Evolutionary conservation across 2,329 filamentous ascomycete genomes (phyloP).

Genomic region (Monascus ruber): DNA sequence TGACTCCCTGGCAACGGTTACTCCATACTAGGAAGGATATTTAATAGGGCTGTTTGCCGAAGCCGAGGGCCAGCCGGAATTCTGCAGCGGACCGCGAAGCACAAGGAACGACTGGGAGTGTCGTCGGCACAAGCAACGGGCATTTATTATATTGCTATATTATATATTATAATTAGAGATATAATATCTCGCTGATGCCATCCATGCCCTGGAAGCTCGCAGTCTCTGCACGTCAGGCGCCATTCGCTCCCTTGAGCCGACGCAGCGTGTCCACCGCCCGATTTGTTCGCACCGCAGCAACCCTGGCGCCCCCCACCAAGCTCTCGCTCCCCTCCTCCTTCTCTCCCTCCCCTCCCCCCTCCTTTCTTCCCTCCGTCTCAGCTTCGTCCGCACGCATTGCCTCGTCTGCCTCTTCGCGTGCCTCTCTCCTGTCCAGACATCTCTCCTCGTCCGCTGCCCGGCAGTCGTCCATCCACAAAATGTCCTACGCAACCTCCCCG

Average conservation of each 20-base stretch:
- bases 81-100: too few species aligned
- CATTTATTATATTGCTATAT: too few species aligned
- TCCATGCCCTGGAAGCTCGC: too few species aligned
- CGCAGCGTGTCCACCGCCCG: constrained; percentile 3
- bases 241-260: background rate
- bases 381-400: constrained; percentile 5
- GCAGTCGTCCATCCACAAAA: constrained; percentile 10
- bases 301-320: constrained; percentile 32
- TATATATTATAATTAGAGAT: too few species aligned
- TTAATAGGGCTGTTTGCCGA: too few species aligned
- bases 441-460: constrained; percentile 30
- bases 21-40: too few species aligned
- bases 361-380: constrained; percentile 13
- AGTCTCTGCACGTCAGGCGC: too few species aligned
- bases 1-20: too few species aligned
- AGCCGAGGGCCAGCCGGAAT: too few species aligned
- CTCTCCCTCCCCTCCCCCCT: constrained; percentile 12
- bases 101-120: too few species aligned
- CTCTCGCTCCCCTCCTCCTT: constrained; percentile 11
- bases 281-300: constrained; percentile 22
- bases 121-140: too few species aligned
- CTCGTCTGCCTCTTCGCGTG: constrained; percentile 20
- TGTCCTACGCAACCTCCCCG: constrained; percentile 20
- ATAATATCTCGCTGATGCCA: too few species aligned
- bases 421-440: constrained; percentile 37